Conservation (phyloP, 169 alveolate genomes). For the Plasmodium gaboni region DNA sequence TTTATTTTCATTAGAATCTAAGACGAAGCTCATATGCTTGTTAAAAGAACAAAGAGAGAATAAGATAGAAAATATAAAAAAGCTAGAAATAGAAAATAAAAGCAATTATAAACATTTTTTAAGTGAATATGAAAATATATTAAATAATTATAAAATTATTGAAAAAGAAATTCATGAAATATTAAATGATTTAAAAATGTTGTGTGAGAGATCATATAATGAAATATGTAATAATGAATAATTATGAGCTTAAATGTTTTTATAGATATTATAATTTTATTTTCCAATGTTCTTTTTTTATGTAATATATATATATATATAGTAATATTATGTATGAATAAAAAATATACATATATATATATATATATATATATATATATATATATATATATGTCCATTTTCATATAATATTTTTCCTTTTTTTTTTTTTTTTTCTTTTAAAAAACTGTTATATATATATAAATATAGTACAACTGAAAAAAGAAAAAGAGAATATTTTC, state of each 20-base stretch:
- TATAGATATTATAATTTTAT: no score
- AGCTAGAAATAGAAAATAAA: constrained; percentile 59
- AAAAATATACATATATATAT: not conserved
- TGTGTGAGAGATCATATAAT: constrained; percentile 60
- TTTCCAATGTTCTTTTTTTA: no score
- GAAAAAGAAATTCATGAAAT: constrained; percentile 60
- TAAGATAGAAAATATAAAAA: constrained; percentile 52
- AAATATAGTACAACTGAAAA: constrained; percentile 56
- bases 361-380: no score
- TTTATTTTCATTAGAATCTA: constrained; percentile 9
- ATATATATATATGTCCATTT: not conserved
- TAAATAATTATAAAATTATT: constrained; percentile 37
- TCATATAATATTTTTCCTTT: constrained; percentile 1
- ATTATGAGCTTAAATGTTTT: not conserved
- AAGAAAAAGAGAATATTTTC: constrained; percentile 53
- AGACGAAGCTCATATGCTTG: constrained; percentile 34
- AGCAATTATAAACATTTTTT: constrained; percentile 37
- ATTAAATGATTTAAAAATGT: constrained; percentile 37
- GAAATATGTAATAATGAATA: constrained; percentile 67
- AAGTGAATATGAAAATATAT: constrained; percentile 53
- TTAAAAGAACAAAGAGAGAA: constrained; percentile 64
- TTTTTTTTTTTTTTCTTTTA: not conserved
- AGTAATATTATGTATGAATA: no score
- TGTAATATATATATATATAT: no score
- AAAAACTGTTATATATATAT: not conserved